Percentiles rank a stretch among this genome's conserved stretches.
Evolutionary conservation across 768 basidiomycete species (phyloP).

Genomic region (Boletellus sp.): DNA sequence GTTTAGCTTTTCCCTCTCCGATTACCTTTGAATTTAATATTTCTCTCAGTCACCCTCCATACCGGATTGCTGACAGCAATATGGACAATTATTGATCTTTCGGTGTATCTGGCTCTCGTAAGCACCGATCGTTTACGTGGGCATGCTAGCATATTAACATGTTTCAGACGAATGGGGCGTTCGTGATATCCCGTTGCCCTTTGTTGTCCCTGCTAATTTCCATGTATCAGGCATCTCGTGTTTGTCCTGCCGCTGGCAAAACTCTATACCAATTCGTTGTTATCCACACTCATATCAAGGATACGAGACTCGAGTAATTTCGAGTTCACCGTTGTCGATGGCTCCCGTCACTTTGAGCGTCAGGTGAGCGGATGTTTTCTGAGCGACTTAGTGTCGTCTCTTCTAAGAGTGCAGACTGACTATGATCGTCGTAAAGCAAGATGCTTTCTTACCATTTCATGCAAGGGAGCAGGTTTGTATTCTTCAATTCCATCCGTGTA

Average conservation of each 20-base stretch:
- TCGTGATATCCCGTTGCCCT: not conserved
- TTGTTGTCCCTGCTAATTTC: not conserved
- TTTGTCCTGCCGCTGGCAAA: constrained; percentile 34
- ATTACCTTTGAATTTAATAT: not conserved
- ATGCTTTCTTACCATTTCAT: constrained; percentile 7
- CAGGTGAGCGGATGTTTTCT: constrained; percentile 14
- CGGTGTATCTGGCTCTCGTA: constrained; percentile 25
- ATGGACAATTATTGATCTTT: constrained; percentile 32
- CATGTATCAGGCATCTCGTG: constrained; percentile 20
- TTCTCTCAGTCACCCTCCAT: constrained; percentile 35
- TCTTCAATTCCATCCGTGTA: not conserved
- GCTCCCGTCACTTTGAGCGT: constrained; percentile 15
- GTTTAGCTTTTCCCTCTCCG: constrained; percentile 12
- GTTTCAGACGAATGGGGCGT: constrained; percentile 21
- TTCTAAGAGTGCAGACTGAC: constrained; percentile 7
- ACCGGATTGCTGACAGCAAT: constrained; percentile 39
- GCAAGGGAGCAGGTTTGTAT: constrained; percentile 12
- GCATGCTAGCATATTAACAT: constrained; percentile 1
- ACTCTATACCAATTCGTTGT: constrained; percentile 34
- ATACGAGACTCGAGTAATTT: constrained; percentile 12
- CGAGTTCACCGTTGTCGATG: constrained; percentile 25
- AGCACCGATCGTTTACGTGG: not conserved
- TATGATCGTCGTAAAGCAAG: constrained; percentile 4
- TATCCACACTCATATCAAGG: constrained; percentile 34
- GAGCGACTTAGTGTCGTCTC: not conserved